Evolutionary conservation across 768 basidiomycete genomes (phyloP), one percentile per base, ranked within the genome.

Genomic region (Gymnopilus dilepis): DNA sequence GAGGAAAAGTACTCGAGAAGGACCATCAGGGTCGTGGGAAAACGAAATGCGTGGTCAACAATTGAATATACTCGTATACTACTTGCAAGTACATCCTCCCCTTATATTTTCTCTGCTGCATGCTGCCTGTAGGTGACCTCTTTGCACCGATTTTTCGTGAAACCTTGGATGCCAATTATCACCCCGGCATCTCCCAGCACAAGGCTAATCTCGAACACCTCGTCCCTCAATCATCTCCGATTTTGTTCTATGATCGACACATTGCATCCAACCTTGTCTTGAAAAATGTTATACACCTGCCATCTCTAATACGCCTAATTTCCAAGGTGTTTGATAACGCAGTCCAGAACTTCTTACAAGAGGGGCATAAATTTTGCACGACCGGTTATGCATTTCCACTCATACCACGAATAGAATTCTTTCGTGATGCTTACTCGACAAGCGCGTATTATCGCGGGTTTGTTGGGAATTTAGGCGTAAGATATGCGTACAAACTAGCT

Each of bases 231-330:
- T 26, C 42, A 8, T 5, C 40, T 22, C 56, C 61, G 4, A 26
- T 62, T 7, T 38, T 38, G 13, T 63, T 63, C 47, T 63, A 63
- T n/a, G 62, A 63, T 17, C 51, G 45, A 4, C 62, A 63, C 22
- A 31, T 63, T 33, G 33, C 22, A 6, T 31, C 57, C 4, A 53
- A 48, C 38, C 53, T 58, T 24, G 38, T 42, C 28, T 38, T 41
- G 4, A 58, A 50, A 15, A 7, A 40, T 11, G 12, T 63, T 11
- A 6, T 28, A 7, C n/a, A 26, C 21, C 31, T 54, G 28, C 33
- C 56, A 1, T 48, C 37, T 15, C 12, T 63, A 7, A 6, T n/a
- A 6, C n/a, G 2, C 3, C 19, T 22, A 3, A 11, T 63, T 7
- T 59, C 57, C 17, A 53, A 63, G 26, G 28, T 47, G 4, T 50